These are phyloP conservation scores for Massariosphaeria phaeospora DNA, from an alignment of 495 filamentous ascomycete genomes.

Conservation along the genomic window DNA sequence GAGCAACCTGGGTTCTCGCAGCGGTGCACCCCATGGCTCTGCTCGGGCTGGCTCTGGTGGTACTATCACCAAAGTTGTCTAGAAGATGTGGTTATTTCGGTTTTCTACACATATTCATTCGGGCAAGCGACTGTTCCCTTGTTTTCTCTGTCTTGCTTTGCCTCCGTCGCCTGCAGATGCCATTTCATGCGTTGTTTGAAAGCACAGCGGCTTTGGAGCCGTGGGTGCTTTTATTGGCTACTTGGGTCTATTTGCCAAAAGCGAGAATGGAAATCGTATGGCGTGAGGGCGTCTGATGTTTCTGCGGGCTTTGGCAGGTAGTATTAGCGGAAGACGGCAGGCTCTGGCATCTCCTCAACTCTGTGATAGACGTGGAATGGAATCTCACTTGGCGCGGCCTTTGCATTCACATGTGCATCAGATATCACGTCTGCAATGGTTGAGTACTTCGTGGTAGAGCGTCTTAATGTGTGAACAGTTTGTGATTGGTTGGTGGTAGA, in stretches of 20 bases:
- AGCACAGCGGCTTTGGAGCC: too few relatives aligned
- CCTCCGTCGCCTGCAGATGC: not conserved
- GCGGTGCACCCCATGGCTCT: conserved; percentile 17
- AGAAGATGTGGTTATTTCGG: not conserved
- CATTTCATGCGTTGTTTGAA: not conserved
- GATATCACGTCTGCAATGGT: too few relatives aligned
- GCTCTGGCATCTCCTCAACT: not conserved
- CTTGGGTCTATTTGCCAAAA: conserved; percentile 3
- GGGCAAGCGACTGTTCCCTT: not conserved
- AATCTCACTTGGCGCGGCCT: too few relatives aligned
- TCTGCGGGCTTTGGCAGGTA: not conserved
- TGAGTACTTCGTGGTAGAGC: too few relatives aligned
- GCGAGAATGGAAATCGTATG: not conserved
- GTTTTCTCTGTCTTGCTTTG: not conserved
- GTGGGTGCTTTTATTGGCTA: not conserved
- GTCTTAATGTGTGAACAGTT: too few relatives aligned
- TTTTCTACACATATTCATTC: not conserved
- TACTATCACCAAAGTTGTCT: conserved; percentile 3
- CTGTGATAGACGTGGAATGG: conserved; percentile 30
- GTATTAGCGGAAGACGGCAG: not conserved
- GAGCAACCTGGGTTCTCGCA: conserved; percentile 12
- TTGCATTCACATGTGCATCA: too few relatives aligned
- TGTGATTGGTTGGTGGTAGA: not conserved
- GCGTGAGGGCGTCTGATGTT: conserved; percentile 3
- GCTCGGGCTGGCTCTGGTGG: conserved; percentile 21